Evolutionary conservation across 164 flowering plant species (phyloP).

Genomic region (Litsea cubeba): DNA sequence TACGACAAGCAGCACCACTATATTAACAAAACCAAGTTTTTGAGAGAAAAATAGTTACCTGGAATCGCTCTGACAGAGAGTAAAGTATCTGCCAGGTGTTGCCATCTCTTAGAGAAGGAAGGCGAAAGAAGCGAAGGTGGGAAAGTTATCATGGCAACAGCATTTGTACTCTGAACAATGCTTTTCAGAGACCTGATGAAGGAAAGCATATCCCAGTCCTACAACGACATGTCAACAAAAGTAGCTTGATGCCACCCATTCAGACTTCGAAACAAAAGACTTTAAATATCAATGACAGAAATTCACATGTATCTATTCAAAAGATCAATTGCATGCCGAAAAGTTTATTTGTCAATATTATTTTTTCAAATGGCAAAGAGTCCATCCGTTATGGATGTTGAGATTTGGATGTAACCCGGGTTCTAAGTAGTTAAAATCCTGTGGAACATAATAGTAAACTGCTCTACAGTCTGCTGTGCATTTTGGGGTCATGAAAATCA

Average conservation of each 20-base stretch:
- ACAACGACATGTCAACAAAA: conserved; percentile 18
- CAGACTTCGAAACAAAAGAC: not conserved
- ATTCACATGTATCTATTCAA: no score
- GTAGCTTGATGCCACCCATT: not conserved
- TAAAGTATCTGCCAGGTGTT: conserved; percentile 95
- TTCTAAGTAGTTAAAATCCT: not conserved
- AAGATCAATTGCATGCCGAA: no score
- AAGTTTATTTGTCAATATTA: no score
- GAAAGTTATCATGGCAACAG: conserved; percentile 77
- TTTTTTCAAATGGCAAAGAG: not conserved
- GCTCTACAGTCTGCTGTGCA: not conserved
- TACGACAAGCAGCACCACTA: not conserved
- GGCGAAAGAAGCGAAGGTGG: conserved; percentile 77
- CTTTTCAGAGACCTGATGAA: conserved; percentile 73
- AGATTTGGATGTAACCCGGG: not conserved
- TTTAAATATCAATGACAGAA: no score
- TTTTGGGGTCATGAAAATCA: not conserved
- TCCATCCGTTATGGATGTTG: not conserved
- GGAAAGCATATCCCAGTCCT: conserved; percentile 96
- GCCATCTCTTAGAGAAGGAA: conserved; percentile 75
- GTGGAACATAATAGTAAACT: not conserved
- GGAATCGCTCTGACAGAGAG: conserved; percentile 83
- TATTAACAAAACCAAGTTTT: not conserved
- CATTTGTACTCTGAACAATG: conserved; percentile 64
- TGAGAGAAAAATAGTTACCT: conserved; percentile 35